A percentile compares a stretch with the other conserved stretches of the same genome.
Evolutionary conservation across 2,329 filamentous ascomycete genomes (phyloP).

Genomic region (Colletotrichum sp.): DNA sequence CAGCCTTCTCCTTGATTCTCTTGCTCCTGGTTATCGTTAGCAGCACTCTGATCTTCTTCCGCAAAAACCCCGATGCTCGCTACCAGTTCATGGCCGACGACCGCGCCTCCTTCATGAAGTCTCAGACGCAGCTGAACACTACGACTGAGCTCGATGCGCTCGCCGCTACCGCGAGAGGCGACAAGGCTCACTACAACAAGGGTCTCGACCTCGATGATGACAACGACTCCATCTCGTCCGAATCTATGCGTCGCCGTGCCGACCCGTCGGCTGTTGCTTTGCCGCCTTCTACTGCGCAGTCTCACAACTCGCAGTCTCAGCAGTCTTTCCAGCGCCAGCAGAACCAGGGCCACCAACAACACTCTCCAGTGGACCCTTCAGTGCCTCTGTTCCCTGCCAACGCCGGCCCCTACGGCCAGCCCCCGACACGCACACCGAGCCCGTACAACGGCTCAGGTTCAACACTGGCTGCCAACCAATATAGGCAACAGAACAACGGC

Average conservation of each 20-base stretch:
- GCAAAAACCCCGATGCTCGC: constrained; percentile 92
- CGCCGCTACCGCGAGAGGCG: constrained; percentile 85
- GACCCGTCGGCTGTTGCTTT: constrained; percentile 27
- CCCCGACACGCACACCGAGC: constrained; percentile 39
- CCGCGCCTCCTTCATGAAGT: constrained; percentile 97
- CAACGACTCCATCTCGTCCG: constrained; percentile 44
- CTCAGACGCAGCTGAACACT: constrained; percentile 76
- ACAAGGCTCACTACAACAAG: constrained; percentile 56
- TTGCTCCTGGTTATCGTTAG: constrained; percentile 77
- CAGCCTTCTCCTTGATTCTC: constrained; percentile 80
- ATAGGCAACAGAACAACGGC: constrained; percentile 32
- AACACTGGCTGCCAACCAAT: constrained; percentile 31
- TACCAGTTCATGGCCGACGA: constrained; percentile 98
- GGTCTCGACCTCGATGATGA: constrained; percentile 46
- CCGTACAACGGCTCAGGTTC: constrained; percentile 36
- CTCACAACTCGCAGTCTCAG: constrained; percentile 24
- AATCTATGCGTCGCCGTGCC: constrained; percentile 40
- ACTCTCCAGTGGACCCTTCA: constrained; percentile 46
- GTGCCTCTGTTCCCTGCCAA: constrained; percentile 48
- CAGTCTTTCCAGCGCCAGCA: constrained; percentile 27
- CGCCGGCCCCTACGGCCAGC: constrained; percentile 23
- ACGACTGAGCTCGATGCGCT: constrained; percentile 91
- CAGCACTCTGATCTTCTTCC: constrained; percentile 73
- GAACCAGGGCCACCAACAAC: constrained; percentile 28
- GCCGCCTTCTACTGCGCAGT: constrained; percentile 29